Percentiles rank a stretch among this genome's conserved stretches.
Conservation (phyloP, 2,329 filamentous ascomycete species). For the Exophiala oligosperma region DNA sequence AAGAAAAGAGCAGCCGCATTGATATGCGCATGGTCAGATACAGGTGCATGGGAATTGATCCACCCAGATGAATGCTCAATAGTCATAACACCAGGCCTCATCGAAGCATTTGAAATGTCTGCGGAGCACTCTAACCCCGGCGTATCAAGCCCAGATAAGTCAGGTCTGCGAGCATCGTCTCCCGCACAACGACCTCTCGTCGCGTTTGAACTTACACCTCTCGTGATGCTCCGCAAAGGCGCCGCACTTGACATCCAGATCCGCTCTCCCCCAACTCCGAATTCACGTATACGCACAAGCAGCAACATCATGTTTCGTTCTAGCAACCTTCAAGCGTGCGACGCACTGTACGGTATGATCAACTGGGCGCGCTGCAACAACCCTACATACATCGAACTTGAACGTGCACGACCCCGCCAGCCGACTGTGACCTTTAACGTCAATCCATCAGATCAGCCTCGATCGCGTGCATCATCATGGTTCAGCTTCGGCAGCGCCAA, state of each 20-base stretch:
- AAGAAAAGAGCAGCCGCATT: conserved; percentile 59
- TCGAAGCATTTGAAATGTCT: conserved; percentile 62
- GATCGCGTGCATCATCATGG: conserved; percentile 40
- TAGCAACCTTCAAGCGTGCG: conserved; percentile 72
- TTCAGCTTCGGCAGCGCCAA: conserved; percentile 53
- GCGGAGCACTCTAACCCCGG: conserved; percentile 42
- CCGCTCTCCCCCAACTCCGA: conserved; percentile 75
- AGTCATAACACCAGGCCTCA: conserved; percentile 62
- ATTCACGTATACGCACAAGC: conserved; percentile 67
- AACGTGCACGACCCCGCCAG: conserved; percentile 66
- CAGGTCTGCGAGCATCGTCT: conserved; percentile 29
- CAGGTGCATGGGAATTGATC: conserved; percentile 61
- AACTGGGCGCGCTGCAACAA: conserved; percentile 91
- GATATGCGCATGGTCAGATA: conserved; percentile 65
- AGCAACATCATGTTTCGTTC: conserved; percentile 92
- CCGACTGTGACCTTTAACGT: conserved; percentile 52
- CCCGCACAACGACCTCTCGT: conserved; percentile 52
- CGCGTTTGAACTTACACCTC: conserved; percentile 82
- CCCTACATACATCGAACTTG: conserved; percentile 77
- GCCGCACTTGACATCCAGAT: conserved; percentile 94
- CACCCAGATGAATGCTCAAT: conserved; percentile 64
- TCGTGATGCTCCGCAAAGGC: conserved; percentile 85
- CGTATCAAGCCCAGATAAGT: conserved; percentile 29
- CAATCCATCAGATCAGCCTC: conserved; percentile 48
- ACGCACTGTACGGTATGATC: conserved; percentile 78